Evolutionary conservation across 805 yeast genomes (phyloP), one percentile per base, ranked within the genome.

Genomic region (Priceomyces haplophilus): DNA sequence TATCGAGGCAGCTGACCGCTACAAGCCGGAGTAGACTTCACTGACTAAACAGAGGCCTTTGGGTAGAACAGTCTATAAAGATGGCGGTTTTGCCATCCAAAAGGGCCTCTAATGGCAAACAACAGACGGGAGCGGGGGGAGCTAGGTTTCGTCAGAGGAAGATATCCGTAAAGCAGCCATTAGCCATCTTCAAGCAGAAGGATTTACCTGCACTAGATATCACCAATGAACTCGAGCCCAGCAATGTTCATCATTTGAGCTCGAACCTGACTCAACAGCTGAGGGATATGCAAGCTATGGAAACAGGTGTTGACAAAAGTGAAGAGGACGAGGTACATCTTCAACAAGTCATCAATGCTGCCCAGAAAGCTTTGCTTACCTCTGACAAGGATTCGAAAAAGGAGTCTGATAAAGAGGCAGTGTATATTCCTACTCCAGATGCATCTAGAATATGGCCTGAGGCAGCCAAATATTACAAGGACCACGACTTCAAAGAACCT

Each of bases 251-350:
- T 50, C 76, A 70, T 49, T 56, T 70, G 32, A 67, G 58, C 46
- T 38, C 45, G 18, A 55, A 54, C 34, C 78, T 82, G 19, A 86
- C 80, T 42, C 85, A 80, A 45, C 85, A 82, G 53, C 95, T 85
- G 61, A 79, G 98, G 34, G 97, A 91, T 49, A 66, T 87, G 23
- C 88, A 88, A 55, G 88, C 88, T 47, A 79, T 93, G 34, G 99
- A 93, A 56, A 91, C 98, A 5, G 99, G 99, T 65, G 99, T 93
- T 33, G 99, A 93, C 58, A 93, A 93, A 61, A 88, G 86, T 52
- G 99, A 93, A 64, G 99, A 93, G 64, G 96, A 88, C 54, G 99
- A 93, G 63, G 93, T 87, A 33, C 99, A 93, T 77, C 73, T 93
- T 48, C 96, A 91, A 61, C 88, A 85, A 49, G 97, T 90, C 38